A percentile compares a stretch with the other conserved stretches of the same genome.
These are phyloP conservation scores for Chrysoporthe austroafricana DNA, from an alignment of 2,329 filamentous ascomycete genomes.

Conservation along the genomic window DNA sequence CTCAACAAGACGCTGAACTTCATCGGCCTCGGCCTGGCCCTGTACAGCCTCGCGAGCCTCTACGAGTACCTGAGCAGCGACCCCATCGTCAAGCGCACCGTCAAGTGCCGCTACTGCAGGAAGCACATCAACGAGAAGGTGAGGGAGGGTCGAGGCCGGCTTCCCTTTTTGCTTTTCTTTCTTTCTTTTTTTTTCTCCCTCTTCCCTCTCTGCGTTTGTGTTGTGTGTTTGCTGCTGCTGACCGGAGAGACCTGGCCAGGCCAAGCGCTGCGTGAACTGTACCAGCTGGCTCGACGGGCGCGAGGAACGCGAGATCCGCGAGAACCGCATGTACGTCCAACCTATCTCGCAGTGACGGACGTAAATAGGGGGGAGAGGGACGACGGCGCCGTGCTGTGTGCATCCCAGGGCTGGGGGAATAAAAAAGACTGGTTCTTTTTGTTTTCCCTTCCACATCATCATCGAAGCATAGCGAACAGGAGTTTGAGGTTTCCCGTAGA, in stretches of 20 bases:
- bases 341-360: neutral
- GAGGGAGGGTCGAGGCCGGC: conserved; percentile 27
- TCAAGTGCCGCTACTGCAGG: conserved; percentile 70
- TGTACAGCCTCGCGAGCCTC: conserved; percentile 66
- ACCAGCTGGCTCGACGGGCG: conserved; percentile 57
- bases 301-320: conserved; percentile 46
- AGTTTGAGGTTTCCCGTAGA: neutral
- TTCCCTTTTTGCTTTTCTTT: neutral
- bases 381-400: neutral
- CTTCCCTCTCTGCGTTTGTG: neutral
- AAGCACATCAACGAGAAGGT: conserved; percentile 68
- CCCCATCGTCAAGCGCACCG: conserved; percentile 70
- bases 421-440: too few species aligned
- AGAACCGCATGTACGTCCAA: conserved; percentile 38
- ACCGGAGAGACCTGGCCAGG: conserved; percentile 35
- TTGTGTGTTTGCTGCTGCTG: neutral
- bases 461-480: conserved; percentile 4
- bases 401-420: neutral
- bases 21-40: conserved; percentile 63
- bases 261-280: conserved; percentile 52
- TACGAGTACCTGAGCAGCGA: conserved; percentile 67
- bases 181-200: neutral
- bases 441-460: neutral
- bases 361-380: neutral
- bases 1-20: conserved; percentile 69